Percentiles rank a stretch among this genome's conserved stretches.
Evolutionary conservation across 1,284 basidiomycete genomes (phyloP).

Genomic region (Cutaneotrichosporon sp.): DNA sequence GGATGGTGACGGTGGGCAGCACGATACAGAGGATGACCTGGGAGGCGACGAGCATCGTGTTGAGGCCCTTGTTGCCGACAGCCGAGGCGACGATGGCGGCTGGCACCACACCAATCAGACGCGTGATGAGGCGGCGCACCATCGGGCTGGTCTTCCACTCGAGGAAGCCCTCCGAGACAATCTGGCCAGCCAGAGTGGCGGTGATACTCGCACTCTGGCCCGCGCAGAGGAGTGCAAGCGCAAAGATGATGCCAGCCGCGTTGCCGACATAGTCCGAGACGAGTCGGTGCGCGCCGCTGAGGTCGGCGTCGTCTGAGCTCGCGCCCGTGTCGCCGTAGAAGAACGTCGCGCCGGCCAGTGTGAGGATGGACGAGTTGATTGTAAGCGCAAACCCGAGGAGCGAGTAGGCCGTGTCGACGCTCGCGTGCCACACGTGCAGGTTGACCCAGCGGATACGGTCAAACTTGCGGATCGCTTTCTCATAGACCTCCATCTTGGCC

Average conservation of each 20-base stretch:
- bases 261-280: conserved; percentile 68
- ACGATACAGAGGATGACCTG: conserved; percentile 87
- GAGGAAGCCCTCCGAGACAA: conserved; percentile 92
- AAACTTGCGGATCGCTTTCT: conserved; percentile 61
- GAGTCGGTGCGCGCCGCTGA: conserved; percentile 79
- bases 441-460: conserved; percentile 68
- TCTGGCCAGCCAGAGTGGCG: conserved; percentile 87
- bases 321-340: conserved; percentile 59
- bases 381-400: conserved; percentile 80
- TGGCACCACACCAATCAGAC: conserved; percentile 82
- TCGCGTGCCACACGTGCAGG: conserved; percentile 75
- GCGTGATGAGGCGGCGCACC: conserved; percentile 77
- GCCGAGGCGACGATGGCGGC: conserved; percentile 75
- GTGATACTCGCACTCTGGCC: conserved; percentile 93
- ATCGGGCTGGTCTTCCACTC: conserved; percentile 84
- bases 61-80: conserved; percentile 73
- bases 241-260: conserved; percentile 77
- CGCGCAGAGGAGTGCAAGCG: conserved; percentile 75
- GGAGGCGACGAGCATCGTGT: conserved; percentile 77
- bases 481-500: conserved; percentile 52
- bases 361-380: conserved; percentile 75
- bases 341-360: conserved; percentile 66
- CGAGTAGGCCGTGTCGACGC: conserved; percentile 56
- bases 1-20: conserved; percentile 82
- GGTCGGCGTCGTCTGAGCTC: conserved; percentile 62